These are phyloP conservation scores for Penicillium antarcticum DNA, from an alignment of 495 filamentous ascomycete genomes.

Conservation along the genomic window DNA sequence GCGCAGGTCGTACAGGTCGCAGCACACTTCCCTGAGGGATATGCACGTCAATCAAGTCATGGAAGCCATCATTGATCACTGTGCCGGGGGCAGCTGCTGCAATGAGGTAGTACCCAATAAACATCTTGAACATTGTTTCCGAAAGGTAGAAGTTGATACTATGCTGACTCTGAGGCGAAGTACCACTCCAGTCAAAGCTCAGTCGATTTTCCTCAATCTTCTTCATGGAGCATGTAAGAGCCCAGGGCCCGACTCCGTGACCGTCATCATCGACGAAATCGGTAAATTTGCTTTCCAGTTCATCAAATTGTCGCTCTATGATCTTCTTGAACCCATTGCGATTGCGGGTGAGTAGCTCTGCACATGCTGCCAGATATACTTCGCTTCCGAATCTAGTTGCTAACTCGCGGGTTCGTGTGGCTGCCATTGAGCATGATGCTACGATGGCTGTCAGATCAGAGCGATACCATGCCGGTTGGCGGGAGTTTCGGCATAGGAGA, in stretches of 20 bases:
- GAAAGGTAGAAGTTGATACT: constrained; percentile 51
- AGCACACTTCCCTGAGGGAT: constrained; percentile 44
- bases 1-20: constrained; percentile 47
- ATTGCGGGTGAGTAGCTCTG: constrained; percentile 43
- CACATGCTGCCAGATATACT: constrained; percentile 41
- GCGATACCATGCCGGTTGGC: constrained; percentile 49
- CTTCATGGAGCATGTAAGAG: constrained; percentile 45
- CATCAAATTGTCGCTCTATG: constrained; percentile 42
- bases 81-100: constrained; percentile 44
- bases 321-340: constrained; percentile 41
- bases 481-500: constrained; percentile 45
- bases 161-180: constrained; percentile 44
- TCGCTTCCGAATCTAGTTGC: constrained; percentile 41
- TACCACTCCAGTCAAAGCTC: constrained; percentile 45
- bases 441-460: constrained; percentile 47
- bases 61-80: constrained; percentile 47
- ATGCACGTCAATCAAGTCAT: constrained; percentile 46
- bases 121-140: constrained; percentile 53
- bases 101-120: constrained; percentile 48
- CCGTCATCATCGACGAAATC: constrained; percentile 54
- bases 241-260: constrained; percentile 47
- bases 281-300: constrained; percentile 40
- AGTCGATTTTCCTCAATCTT: constrained; percentile 35
- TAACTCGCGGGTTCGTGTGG: constrained; percentile 40
- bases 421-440: constrained; percentile 44